A percentile compares a stretch with the other conserved stretches of the same genome.
Evolutionary conservation across 73 alveolate genomes (phyloP).

Genomic region (Symbiodinium natans): DNA sequence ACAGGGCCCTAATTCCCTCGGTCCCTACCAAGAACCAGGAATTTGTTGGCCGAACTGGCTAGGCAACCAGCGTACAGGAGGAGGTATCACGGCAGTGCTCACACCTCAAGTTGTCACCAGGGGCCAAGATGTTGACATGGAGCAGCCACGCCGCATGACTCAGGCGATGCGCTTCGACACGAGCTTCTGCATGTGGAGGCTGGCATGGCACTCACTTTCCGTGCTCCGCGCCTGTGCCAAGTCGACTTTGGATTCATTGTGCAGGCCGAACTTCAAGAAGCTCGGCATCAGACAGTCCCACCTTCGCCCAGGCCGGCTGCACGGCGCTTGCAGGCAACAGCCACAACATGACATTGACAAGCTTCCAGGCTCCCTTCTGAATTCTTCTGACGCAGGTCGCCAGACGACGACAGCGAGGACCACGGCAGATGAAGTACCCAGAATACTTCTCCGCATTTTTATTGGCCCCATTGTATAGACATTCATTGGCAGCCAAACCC

Average conservation of each 20-base stretch:
- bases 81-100: neutral
- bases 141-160: neutral
- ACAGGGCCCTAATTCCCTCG: too few relatives aligned
- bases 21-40: too few relatives aligned
- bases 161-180: neutral
- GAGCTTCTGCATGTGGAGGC: constrained; percentile 13
- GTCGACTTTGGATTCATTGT: neutral
- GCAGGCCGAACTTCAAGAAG: neutral
- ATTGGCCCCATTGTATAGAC: too few relatives aligned
- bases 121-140: too few relatives aligned
- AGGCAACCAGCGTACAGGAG: neutral
- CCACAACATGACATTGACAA: too few relatives aligned
- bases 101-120: too few relatives aligned
- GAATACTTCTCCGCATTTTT: too few relatives aligned
- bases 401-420: neutral
- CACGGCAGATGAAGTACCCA: too few relatives aligned
- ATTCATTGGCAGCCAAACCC: too few relatives aligned
- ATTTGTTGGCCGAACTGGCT: too few relatives aligned
- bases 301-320: neutral
- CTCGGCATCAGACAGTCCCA: neutral
- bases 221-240: neutral
- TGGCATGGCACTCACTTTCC: too few relatives aligned
- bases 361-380: neutral
- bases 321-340: too few relatives aligned
- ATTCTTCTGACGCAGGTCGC: neutral